Base-by-base conservation (phyloP, 139 green algal genomes). In the Chlamydomonas asymmetrica region DNA sequence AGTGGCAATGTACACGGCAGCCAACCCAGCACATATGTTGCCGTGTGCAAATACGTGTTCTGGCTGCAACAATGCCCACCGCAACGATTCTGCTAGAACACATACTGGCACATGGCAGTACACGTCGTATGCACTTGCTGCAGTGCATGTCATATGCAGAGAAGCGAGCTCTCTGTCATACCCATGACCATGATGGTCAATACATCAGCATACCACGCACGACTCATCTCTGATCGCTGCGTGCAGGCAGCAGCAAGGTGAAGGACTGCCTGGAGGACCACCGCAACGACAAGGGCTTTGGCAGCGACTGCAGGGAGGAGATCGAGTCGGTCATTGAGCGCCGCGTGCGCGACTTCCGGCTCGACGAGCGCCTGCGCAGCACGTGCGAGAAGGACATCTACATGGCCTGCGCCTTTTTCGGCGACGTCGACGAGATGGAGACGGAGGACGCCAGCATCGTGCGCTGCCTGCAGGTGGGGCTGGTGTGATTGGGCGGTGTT, bases 251-350 rank as follows among this genome's bases (percentile, higher is more conserved):
- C 50, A 82, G 87, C 6, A 65, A 76, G 27, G 80, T 88, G 4
- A 94, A 96, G 85, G 85, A 91, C 35, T 96, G 91, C 88, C 75
- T 96, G 63, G 86, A 94, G 75, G 74, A 87, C 50, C 81, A 93
- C 59, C 75, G 87, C 25, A 61, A 83, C 20, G 75, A 87, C 18
- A 63, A 74, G 0, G 73, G 62, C 27, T 93, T 93, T 64, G 68
- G 56, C 49, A 34, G 39, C 1, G 78, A 86, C 2, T 92, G 88
- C 76, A 83, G 83, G 40, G 65, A 65, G 20, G 77, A 89, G 48
- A 70, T 94, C 27, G 85, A 94, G 57, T 57, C 23, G n/a, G 88
- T 91, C 82, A 92, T 96, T 82, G 82, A 88, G 81, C 71, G 72
- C 10, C 86, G 89, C 37, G 83, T 90, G 32, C 80, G 78, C 3